A percentile compares a stretch with the other conserved stretches of the same genome.
phyloP scores from a whole-genome alignment of 352 stramenopile genomes.

The Thraustochytrium sp. region DNA sequence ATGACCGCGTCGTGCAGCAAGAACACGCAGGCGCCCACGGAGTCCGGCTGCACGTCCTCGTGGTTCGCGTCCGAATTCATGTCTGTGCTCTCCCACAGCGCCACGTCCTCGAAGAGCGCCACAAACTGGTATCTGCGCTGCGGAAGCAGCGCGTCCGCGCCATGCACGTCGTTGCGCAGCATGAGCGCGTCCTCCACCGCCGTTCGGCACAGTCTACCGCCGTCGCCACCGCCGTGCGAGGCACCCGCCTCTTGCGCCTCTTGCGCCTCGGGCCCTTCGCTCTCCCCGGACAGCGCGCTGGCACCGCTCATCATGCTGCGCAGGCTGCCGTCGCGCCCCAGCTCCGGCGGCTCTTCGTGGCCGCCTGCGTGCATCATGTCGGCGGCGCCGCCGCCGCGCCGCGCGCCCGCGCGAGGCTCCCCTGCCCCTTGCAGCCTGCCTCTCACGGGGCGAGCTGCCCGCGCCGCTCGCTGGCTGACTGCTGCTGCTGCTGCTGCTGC shows the following conservation, averaged over 20 bases:
- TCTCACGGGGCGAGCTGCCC: no score
- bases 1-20: neutral
- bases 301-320: neutral
- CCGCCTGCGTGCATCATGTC: no score
- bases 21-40: neutral
- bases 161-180: neutral
- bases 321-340: no score
- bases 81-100: neutral
- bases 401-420: no score
- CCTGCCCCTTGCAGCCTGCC: no score
- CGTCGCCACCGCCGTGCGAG: neutral
- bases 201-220: neutral
- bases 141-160: neutral
- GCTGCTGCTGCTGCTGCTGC: no score
- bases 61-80: neutral
- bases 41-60: neutral
- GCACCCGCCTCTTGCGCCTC: neutral
- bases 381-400: no score
- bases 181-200: neutral
- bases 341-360: no score
- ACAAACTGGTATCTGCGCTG: neutral
- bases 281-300: neutral
- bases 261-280: neutral
- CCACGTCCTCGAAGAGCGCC: neutral
- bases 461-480: no score